These are phyloP conservation scores for Phytophthora uliginosa DNA, from an alignment of 352 stramenopile genomes.

Conservation along the genomic window DNA sequence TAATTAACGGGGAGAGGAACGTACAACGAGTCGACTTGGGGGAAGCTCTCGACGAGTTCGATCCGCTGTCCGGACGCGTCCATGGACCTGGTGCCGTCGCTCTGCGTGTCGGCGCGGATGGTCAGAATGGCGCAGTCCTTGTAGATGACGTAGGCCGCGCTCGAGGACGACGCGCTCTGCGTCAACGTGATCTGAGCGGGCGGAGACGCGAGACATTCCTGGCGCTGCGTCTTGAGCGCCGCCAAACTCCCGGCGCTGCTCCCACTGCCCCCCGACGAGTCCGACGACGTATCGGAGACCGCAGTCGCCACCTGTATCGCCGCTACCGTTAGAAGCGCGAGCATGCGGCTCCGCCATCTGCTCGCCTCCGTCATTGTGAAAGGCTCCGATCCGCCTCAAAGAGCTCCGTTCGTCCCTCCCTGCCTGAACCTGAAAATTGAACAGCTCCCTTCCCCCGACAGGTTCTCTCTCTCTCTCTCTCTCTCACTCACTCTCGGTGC, in stretches of 20 bases:
- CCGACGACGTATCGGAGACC: background rate
- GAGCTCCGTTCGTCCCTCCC: background rate
- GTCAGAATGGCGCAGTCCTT: conserved; percentile 43
- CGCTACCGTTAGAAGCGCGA: conserved; percentile 10
- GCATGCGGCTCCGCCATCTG: conserved; percentile 17
- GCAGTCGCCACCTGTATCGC: conserved; percentile 18
- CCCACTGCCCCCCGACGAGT: conserved; percentile 12
- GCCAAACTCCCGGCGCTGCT: conserved; percentile 22
- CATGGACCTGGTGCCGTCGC: conserved; percentile 40
- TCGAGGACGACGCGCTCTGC: conserved; percentile 32
- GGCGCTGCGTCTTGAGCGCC: conserved; percentile 34
- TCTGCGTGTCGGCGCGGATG: conserved; percentile 26
- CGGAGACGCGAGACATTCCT: conserved; percentile 36
- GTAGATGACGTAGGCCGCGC: conserved; percentile 42
- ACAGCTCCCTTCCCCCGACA: background rate
- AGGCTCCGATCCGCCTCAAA: conserved; percentile 6
- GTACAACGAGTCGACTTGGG: conserved; percentile 36
- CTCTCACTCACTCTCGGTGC: conserved; percentile 25
- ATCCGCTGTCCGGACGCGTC: conserved; percentile 38
- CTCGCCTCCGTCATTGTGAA: conserved; percentile 11
- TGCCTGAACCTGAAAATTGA: conserved; percentile 5
- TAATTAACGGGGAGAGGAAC: background rate
- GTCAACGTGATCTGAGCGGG: conserved; percentile 33
- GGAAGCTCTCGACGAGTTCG: conserved; percentile 38
- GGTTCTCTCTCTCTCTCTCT: background rate